Base-by-base conservation (phyloP, 1,284 basidiomycete genomes). In the Trichosporon sp. region DNA sequence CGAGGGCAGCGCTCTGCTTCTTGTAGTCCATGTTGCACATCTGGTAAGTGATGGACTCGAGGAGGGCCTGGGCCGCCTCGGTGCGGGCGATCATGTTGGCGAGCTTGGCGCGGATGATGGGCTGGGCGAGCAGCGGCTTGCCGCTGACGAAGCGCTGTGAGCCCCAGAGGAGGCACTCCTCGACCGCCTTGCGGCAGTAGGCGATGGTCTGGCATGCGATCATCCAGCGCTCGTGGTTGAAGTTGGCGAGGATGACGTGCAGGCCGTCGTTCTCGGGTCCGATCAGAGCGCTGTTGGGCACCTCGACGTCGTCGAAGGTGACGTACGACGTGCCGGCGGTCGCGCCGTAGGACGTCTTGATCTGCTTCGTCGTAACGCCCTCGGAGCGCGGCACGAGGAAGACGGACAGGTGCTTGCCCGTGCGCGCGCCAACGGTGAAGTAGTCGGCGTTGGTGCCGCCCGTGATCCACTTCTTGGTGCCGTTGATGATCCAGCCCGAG, bases 381-480 rank as follows among this genome's bases (percentile, higher is more conserved):
- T 89, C 87, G 16, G 84, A 83, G 58, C 89, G 85, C 72, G 89
- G 86, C 27, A 95, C 87, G 57, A 95, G 84, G 69, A 96, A 87
- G 67, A 92, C 90, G 7, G 91, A 92, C 66, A 93, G 87, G 32
- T 93, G 92, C 67, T 89, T 86, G 79, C 91, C 84, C 25, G 80
- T 80, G 69, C 80, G 73, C 32, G 27, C 46, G 31, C 56, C 61
- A 46, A 57, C 56, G 25, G 64, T 49, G 72, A 79, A 80, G 73
- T 79, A 81, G 66, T 80, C 77, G 33, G 78, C 75, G 63, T 79
- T 75, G 70, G 79, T 82, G 57, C 90, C 92, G 73, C 95, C 96
- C 56, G 94, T 95, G 73, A 97, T 97, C 94, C 94, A 96, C 71
- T 83, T 83, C 81, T 95, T 95, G 7, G 90, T 92, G 13, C 92